These are phyloP conservation scores for Sporothrix variecibatus DNA, from an alignment of 2,329 filamentous ascomycete genomes.

Conservation along the genomic window DNA sequence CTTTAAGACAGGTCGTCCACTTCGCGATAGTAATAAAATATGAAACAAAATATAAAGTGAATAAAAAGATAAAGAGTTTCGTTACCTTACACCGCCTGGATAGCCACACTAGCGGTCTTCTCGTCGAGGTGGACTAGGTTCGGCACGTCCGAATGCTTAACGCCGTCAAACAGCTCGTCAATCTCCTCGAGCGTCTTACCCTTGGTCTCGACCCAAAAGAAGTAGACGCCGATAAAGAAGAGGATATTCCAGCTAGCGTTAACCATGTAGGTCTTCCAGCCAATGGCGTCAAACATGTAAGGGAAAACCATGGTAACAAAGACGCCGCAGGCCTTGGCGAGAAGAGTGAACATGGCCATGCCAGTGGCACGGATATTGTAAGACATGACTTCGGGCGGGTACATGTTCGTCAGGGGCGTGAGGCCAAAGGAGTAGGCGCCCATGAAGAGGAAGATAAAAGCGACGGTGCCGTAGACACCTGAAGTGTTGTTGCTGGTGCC, in stretches of 20 bases:
- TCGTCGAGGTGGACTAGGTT: background rate
- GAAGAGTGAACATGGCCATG: constrained; percentile 46
- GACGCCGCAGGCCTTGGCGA: constrained; percentile 46
- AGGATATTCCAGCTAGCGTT: constrained; percentile 48
- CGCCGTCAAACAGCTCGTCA: constrained; percentile 11
- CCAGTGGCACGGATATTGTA: constrained; percentile 46
- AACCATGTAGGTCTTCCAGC: constrained; percentile 54
- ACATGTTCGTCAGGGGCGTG: constrained; percentile 52
- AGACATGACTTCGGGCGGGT: constrained; percentile 45
- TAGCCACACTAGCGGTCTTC: background rate
- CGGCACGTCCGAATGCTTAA: constrained; percentile 12
- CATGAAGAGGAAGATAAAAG: constrained; percentile 57
- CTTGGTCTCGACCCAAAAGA: constrained; percentile 52
- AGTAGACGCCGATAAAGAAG: constrained; percentile 46
- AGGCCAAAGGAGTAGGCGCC: constrained; percentile 54
- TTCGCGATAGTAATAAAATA: no score
- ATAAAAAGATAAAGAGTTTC: background rate
- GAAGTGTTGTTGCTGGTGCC: constrained; percentile 20
- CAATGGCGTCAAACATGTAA: constrained; percentile 49
- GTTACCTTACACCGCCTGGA: background rate
- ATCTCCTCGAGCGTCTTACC: constrained; percentile 29
- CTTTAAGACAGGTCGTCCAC: no score
- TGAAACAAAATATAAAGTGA: background rate
- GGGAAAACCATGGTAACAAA: constrained; percentile 49
- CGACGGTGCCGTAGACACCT: constrained; percentile 37